Percentiles rank a stretch among this genome's conserved stretches.
Evolutionary conservation across 1,284 basidiomycete species (phyloP).

Genomic region (Sporisorium iseilematis-ciliati): DNA sequence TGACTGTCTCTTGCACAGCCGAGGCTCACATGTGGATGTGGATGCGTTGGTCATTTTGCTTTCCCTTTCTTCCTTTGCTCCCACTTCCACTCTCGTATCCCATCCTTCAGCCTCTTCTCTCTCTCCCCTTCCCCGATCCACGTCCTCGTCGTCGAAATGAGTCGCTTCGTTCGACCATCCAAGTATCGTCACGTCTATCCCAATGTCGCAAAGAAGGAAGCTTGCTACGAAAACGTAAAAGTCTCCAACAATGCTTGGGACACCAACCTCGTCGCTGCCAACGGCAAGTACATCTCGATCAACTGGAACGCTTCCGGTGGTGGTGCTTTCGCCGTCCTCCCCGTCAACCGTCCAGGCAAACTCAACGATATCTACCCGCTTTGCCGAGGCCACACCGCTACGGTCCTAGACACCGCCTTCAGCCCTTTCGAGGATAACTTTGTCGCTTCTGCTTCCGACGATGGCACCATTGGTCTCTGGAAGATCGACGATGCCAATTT

Average conservation of each 20-base stretch:
- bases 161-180: conserved; percentile 76
- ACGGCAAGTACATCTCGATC: conserved; percentile 79
- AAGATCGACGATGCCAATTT: conserved; percentile 80
- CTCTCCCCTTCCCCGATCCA: not conserved
- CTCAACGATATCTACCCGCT: conserved; percentile 93
- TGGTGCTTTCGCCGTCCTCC: conserved; percentile 92
- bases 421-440: conserved; percentile 91
- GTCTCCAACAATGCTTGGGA: conserved; percentile 79
- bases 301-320: conserved; percentile 96
- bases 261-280: conserved; percentile 89
- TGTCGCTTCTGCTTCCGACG: conserved; percentile 90
- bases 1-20: conserved; percentile 14
- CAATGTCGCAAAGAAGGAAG: conserved; percentile 69
- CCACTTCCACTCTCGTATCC: not conserved
- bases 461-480: conserved; percentile 93
- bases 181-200: conserved; percentile 88
- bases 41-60: not conserved
- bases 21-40: conserved; percentile 16
- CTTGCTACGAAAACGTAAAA: conserved; percentile 86
- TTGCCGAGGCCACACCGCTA: conserved; percentile 82
- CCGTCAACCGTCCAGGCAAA: conserved; percentile 75
- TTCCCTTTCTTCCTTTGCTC: not conserved
- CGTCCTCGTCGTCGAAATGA: conserved; percentile 21
- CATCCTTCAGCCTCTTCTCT: conserved; percentile 3
- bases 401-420: conserved; percentile 97